Evolutionary conservation across 2,329 filamentous ascomycete species (phyloP), one percentile per base, ranked within the genome.

Genomic region (Claviceps cyperi): DNA sequence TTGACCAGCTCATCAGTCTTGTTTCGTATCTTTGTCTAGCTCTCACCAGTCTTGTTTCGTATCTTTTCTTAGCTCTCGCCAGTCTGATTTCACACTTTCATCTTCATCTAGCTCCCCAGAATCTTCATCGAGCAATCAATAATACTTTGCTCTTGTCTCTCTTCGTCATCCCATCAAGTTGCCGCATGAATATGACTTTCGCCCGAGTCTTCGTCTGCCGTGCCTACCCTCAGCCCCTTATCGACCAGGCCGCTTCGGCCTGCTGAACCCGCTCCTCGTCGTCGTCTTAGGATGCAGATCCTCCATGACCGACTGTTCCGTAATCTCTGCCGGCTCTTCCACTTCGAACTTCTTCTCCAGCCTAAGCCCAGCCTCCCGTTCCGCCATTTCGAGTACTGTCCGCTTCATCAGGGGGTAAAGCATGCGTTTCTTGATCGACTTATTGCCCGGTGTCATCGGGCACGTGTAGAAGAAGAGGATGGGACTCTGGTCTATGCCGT

Each of bases 381-480:
- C 77, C 17, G 85, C 86, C 36, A 82, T 64, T n/a, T 71, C 67
- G 32, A 89, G 70, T 3, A 86, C 83, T 22, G 78, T 76, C 11
- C 77, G 72, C 66, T 81, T 82, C 70, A 81, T 82, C 24, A 82
- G 69, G 36, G 86, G 85, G 63, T 92, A 92, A 60, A 92, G 67
- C 87, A 94, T 94, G 55, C 86, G 76, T 67, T 85, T 83, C 69
- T 87, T 90, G 69, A 92, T 85, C 48, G 77, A 71, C 67, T 81
- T 86, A 48, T 75, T 79, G 28, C 71, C 76, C 0, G 77, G 68
- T 4, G 82, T 74, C 7, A 76, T 70, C 0, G 87, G 87, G 64
- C 85, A 89, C 5, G 86, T 91, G 68, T 89, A 91, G 62, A 92
- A 80, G 69, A 92, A 92, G 5, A 91, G 72, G 46, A 91, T 70